A percentile compares a stretch with the other conserved stretches of the same genome.
phyloP scores from a whole-genome alignment of 164 flowering plant genomes.

The Piper betle region DNA sequence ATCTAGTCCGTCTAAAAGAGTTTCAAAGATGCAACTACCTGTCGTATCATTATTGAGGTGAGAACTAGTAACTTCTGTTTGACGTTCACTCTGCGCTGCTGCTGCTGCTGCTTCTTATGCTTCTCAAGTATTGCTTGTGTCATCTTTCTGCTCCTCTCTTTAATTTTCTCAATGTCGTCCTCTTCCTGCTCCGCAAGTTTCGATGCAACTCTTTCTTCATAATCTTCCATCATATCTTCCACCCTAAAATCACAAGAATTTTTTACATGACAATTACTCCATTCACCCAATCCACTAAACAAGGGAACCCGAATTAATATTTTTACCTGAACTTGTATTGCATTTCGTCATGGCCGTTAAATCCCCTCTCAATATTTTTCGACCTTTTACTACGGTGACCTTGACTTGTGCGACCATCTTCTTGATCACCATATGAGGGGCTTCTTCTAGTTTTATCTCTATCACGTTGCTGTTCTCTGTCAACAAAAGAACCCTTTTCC shows the following conservation, averaged over 20 bases:
- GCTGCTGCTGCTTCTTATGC: conserved; percentile 38
- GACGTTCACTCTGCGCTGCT: conserved; percentile 6
- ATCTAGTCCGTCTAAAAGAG: not conserved
- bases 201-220: conserved; percentile 39
- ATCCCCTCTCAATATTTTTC: conserved; percentile 11
- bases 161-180: conserved; percentile 70
- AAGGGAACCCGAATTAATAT: no score
- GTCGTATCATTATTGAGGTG: conserved; percentile 13
- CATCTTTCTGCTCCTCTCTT: conserved; percentile 85
- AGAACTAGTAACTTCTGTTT: conserved; percentile 19
- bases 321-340: conserved; percentile 26
- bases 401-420: conserved; percentile 11
- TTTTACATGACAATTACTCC: conserved; percentile 21
- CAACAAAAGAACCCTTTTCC: conserved; percentile 18
- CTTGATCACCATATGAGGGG: conserved; percentile 4
- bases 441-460: conserved; percentile 15
- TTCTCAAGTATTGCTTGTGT: conserved; percentile 82
- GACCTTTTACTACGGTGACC: conserved; percentile 16
- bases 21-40: conserved; percentile 23
- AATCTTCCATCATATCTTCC: conserved; percentile 53
- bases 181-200: conserved; percentile 78
- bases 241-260: conserved; percentile 27
- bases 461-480: conserved; percentile 16
- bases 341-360: conserved; percentile 9
- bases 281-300: no score